A percentile compares a stretch with the other conserved stretches of the same genome.
phyloP scores from a whole-genome alignment of 805 yeast genomes.

The Candida glaebosa region DNA sequence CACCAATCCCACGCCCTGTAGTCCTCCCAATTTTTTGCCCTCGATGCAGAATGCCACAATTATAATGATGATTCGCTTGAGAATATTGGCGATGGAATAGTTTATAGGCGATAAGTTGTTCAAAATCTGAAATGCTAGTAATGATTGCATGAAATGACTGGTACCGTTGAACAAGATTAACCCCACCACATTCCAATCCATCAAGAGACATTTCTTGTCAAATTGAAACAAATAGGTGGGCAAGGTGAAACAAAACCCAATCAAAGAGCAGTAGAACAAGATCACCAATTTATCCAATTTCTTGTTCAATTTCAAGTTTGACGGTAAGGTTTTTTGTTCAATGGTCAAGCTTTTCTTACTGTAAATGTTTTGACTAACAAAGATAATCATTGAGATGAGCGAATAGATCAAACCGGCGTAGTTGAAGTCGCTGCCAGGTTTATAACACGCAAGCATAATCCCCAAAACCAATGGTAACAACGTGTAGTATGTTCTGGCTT shows the following conservation, averaged over 20 bases:
- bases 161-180: constrained; percentile 60
- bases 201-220: constrained; percentile 12
- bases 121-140: constrained; percentile 71
- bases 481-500: constrained; percentile 67
- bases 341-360: constrained; percentile 70
- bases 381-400: constrained; percentile 57
- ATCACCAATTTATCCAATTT: constrained; percentile 71
- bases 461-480: constrained; percentile 78
- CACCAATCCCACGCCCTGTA: constrained; percentile 33
- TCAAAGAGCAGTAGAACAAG: constrained; percentile 63
- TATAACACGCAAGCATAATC: constrained; percentile 73
- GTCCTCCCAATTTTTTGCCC: constrained; percentile 29
- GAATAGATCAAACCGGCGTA: constrained; percentile 48
- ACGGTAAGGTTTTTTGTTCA: constrained; percentile 27
- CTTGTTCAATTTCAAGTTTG: constrained; percentile 17
- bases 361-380: constrained; percentile 75
- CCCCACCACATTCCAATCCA: constrained; percentile 26
- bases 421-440: constrained; percentile 32
- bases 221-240: constrained; percentile 52
- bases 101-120: constrained; percentile 73
- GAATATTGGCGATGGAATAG: constrained; percentile 74
- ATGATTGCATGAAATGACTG: constrained; percentile 68
- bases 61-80: constrained; percentile 71
- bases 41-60: constrained; percentile 65
- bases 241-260: constrained; percentile 64